Conservation (phyloP, 2,329 filamentous ascomycete genomes). For the Aspergillus tanneri region DNA sequence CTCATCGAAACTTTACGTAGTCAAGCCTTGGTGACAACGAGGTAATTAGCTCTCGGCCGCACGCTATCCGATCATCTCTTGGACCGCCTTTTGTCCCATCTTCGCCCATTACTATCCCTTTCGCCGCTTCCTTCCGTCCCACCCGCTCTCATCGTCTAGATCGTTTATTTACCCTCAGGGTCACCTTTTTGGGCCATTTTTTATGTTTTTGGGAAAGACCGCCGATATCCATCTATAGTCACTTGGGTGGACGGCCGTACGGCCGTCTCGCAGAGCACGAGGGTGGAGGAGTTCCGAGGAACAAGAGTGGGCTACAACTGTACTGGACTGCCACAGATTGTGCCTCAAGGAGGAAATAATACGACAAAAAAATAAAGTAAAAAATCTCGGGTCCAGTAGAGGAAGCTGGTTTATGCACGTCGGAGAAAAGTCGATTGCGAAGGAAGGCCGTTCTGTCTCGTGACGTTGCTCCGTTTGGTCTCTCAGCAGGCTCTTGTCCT, state of each 20-base stretch:
- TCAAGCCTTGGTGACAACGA: neutral
- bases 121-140: neutral
- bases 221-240: constrained; percentile 21
- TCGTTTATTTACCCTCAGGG: neutral
- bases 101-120: neutral
- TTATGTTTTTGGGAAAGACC: constrained; percentile 14
- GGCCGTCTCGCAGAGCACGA: constrained; percentile 36
- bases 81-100: neutral
- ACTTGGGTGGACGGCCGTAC: constrained; percentile 36
- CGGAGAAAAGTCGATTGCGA: neutral
- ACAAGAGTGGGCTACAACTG: constrained; percentile 10
- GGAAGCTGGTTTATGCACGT: neutral
- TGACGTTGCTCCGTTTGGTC: constrained; percentile 1
- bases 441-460: constrained; percentile 2
- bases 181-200: neutral
- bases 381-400: too few species aligned
- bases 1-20: neutral
- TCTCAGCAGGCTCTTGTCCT: neutral
- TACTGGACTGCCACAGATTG: neutral
- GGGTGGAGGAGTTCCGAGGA: constrained; percentile 30
- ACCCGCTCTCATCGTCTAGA: neutral
- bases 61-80: neutral
- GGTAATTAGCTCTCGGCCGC: too few species aligned
- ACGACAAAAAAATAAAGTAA: too few species aligned
- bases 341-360: neutral